Evolutionary conservation across 2,329 filamentous ascomycete species (phyloP).

Genomic region (Phialocephala subalpina): DNA sequence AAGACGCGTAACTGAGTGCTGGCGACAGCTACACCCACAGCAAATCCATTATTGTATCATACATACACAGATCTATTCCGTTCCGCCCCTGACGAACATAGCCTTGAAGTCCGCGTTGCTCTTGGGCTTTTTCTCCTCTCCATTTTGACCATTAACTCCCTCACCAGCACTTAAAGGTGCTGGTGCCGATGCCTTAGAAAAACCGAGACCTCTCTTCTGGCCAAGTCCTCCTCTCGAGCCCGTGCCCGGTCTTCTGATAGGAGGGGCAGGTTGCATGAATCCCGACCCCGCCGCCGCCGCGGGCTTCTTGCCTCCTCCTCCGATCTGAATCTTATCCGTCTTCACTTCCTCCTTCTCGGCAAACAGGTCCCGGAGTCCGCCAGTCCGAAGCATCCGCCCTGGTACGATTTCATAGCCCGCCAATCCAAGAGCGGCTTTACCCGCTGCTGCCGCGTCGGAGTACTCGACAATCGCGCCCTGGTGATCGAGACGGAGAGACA

Average conservation of each 20-base stretch:
- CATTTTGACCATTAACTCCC: constrained; percentile 33
- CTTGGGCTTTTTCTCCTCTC: constrained; percentile 48
- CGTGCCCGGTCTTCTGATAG: constrained; percentile 45
- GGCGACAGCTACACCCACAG: background rate
- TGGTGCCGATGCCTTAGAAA: constrained; percentile 26
- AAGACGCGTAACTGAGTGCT: too few relatives aligned
- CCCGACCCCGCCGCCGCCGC: constrained; percentile 41
- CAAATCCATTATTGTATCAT: constrained; percentile 13
- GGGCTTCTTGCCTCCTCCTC: constrained; percentile 39
- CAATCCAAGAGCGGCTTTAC: constrained; percentile 71
- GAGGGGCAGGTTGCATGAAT: constrained; percentile 41
- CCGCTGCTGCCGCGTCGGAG: constrained; percentile 68
- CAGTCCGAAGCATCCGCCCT: constrained; percentile 61
- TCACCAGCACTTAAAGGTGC: constrained; percentile 22
- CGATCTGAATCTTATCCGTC: constrained; percentile 50
- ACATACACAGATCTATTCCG: constrained; percentile 27
- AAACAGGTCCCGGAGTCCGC: constrained; percentile 62
- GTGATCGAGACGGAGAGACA: constrained; percentile 82
- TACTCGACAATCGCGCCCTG: constrained; percentile 90
- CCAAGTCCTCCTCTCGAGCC: constrained; percentile 47
- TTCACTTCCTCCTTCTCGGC: constrained; percentile 56
- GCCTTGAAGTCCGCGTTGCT: constrained; percentile 67
- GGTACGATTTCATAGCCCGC: constrained; percentile 61
- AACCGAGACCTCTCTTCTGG: constrained; percentile 46
- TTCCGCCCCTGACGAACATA: constrained; percentile 43